Percentiles rank a stretch among this genome's conserved stretches.
Conservation (phyloP, 2,329 filamentous ascomycete genomes). For the Penicillium sp. region DNA sequence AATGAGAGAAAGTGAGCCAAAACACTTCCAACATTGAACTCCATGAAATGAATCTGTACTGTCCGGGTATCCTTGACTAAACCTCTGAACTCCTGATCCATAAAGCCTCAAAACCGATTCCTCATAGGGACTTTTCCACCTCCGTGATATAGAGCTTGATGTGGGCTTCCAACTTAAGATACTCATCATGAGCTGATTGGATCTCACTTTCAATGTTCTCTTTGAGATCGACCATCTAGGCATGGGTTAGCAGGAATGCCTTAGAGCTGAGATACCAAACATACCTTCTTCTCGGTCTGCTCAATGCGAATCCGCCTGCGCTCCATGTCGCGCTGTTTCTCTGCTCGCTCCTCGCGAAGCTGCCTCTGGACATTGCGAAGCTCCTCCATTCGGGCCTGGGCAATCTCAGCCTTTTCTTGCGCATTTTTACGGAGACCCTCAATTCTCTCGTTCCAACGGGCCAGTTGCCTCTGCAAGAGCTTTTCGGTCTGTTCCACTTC, state of each 20-base stretch:
- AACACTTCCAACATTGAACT: slow-evolving; percentile 21
- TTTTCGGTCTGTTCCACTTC: slow-evolving; percentile 87
- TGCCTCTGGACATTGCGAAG: slow-evolving; percentile 72
- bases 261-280: slow-evolving; percentile 15
- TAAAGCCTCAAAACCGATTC: slow-evolving; percentile 23
- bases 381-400: slow-evolving; percentile 86
- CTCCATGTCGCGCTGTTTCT: slow-evolving; percentile 90
- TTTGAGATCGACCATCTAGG: slow-evolving; percentile 91
- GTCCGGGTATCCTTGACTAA: slow-evolving; percentile 39
- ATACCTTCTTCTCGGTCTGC: slow-evolving; percentile 96
- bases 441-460: slow-evolving; percentile 80
- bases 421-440: slow-evolving; percentile 76
- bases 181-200: slow-evolving; percentile 84
- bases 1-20: slow-evolving; percentile 9
- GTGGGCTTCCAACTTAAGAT: slow-evolving; percentile 94
- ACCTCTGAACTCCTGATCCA: slow-evolving; percentile 35
- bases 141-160: slow-evolving; percentile 97
- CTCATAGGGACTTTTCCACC: slow-evolving; percentile 81
- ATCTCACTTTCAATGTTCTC: slow-evolving; percentile 96
- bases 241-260: slow-evolving; percentile 17
- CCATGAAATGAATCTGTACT: slow-evolving; percentile 25
- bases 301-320: slow-evolving; percentile 87
- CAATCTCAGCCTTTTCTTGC: slow-evolving; percentile 71
- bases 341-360: slow-evolving; percentile 75
- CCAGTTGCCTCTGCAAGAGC: slow-evolving; percentile 74